Evolutionary conservation across 257 asterid species (phyloP).

Genomic region (Solanum sitiens): DNA sequence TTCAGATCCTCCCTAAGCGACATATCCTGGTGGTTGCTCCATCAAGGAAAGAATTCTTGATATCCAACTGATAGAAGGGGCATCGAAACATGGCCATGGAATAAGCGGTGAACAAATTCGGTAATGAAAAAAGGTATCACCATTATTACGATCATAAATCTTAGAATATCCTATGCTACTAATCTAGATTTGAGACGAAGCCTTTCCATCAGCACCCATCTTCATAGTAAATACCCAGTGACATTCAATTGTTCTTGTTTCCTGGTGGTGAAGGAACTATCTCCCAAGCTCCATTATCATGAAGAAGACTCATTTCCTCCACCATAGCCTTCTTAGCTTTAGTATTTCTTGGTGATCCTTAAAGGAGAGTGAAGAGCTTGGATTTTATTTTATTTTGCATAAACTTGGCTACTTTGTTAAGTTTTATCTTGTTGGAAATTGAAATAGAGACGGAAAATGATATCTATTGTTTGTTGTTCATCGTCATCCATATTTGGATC

Average conservation of each 20-base stretch:
- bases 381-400: neutral
- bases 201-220: neutral
- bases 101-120: neutral
- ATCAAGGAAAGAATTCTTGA: neutral
- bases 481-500: neutral
- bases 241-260: neutral
- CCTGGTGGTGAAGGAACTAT: neutral
- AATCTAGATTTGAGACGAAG: neutral
- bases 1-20: neutral
- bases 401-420: neutral
- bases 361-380: neutral
- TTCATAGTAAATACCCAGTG: neutral
- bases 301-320: neutral
- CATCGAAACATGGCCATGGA: neutral
- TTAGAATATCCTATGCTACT: neutral
- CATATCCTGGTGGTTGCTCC: neutral
- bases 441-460: neutral
- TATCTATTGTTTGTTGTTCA: neutral
- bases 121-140: neutral
- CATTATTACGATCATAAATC: neutral
- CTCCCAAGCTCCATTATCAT: neutral
- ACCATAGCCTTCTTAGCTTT: neutral
- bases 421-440: neutral
- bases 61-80: neutral
- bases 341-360: neutral